Evolutionary conservation across 257 asterid species (phyloP).

Genomic region (Solanum pennellii): DNA sequence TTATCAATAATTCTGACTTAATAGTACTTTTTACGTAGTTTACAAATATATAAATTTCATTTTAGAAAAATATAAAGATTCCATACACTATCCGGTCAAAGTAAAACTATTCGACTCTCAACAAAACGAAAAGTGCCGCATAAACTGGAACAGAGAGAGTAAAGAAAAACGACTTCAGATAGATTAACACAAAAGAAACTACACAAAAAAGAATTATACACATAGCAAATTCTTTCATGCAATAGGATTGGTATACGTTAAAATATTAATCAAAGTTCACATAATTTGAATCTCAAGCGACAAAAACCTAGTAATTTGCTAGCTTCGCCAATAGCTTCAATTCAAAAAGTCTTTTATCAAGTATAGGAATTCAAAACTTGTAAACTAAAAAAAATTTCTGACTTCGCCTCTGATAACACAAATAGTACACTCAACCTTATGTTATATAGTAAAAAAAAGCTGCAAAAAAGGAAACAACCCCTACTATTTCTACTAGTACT

Average conservation of each 20-base stretch:
- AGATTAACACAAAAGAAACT: background rate
- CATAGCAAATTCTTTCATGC: too few species aligned
- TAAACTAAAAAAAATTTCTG: background rate
- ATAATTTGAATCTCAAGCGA: background rate
- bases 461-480: slow-evolving; percentile 1
- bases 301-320: background rate
- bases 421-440: slow-evolving; percentile 12
- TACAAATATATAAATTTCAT: too few species aligned
- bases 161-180: too few species aligned
- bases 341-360: too few species aligned
- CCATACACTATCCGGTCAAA: too few species aligned
- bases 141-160: too few species aligned
- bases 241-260: background rate
- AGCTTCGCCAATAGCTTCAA: background rate
- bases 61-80: too few species aligned
- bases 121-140: too few species aligned
- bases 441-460: slow-evolving; percentile 1
- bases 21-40: too few species aligned
- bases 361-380: too few species aligned
- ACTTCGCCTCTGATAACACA: background rate
- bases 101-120: too few species aligned
- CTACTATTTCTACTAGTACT: background rate
- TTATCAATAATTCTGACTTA: rapidly evolving
- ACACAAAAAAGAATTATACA: background rate
- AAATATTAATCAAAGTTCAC: background rate